Evolutionary conservation across 2,329 filamentous ascomycete genomes (phyloP).

Genomic region (Sarocladium brachiariae): DNA sequence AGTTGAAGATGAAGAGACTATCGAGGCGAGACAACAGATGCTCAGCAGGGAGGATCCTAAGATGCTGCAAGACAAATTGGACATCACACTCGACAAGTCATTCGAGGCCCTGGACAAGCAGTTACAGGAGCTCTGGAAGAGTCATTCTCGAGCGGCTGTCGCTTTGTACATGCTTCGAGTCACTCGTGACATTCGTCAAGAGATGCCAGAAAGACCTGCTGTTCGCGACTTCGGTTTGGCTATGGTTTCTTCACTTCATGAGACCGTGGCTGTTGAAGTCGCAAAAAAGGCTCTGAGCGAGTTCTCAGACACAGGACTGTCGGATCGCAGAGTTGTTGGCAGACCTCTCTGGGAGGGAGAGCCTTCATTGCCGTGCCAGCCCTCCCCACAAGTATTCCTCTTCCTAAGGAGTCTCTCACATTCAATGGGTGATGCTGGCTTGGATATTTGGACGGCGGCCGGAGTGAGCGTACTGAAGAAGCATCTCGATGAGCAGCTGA

Average conservation of each 20-base stretch:
- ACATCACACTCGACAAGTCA: slow-evolving; percentile 47
- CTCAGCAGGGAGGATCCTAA: slow-evolving; percentile 68
- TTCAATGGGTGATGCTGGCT: slow-evolving; percentile 63
- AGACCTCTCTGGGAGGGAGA: slow-evolving; percentile 74
- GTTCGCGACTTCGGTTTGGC: slow-evolving; percentile 51
- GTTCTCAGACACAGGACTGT: slow-evolving; percentile 35
- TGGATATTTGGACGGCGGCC: slow-evolving; percentile 73
- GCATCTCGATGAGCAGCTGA: slow-evolving; percentile 44
- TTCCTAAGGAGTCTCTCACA: slow-evolving; percentile 60
- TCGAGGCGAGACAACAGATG: slow-evolving; percentile 58
- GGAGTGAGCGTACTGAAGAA: slow-evolving; percentile 59
- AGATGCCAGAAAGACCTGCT: slow-evolving; percentile 48
- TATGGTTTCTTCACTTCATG: slow-evolving; percentile 59
- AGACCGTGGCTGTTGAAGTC: slow-evolving; percentile 49
- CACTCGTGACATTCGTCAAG: slow-evolving; percentile 64
- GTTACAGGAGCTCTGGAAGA: slow-evolving; percentile 42
- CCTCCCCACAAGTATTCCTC: slow-evolving; percentile 66
- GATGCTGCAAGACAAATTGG: slow-evolving; percentile 52
- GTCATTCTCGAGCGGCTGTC: slow-evolving; percentile 40
- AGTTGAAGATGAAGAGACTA: slow-evolving; percentile 65
- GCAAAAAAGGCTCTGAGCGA: slow-evolving; percentile 41
- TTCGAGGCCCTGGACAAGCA: slow-evolving; percentile 53
- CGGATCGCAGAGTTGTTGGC: slow-evolving; percentile 46
- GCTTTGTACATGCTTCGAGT: slow-evolving; percentile 66
- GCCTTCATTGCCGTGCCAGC: slow-evolving; percentile 68